phyloP scores from a whole-genome alignment of 192 early-diverging fungal species.

The Entomortierella beljakovae region DNA sequence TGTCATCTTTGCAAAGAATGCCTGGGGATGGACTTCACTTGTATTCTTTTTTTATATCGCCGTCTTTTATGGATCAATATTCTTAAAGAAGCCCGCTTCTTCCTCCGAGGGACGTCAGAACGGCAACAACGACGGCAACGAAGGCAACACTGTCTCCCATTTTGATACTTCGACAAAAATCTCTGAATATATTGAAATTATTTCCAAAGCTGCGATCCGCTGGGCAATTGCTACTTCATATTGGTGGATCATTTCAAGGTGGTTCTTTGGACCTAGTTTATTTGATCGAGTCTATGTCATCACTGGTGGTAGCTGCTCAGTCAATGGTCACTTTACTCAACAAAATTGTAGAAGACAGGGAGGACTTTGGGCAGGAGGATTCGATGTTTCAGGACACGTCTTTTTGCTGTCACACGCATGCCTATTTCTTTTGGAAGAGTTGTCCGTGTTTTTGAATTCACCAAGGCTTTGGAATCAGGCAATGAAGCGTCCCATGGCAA shows the following conservation, averaged over 20 bases:
- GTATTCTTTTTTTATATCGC: conserved; percentile 65
- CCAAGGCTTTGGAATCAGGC: conserved; percentile 18
- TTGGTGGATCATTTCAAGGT: conserved; percentile 88
- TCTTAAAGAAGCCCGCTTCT: conserved; percentile 1
- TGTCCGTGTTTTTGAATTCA: conserved; percentile 55
- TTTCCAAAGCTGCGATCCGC: conserved; percentile 51
- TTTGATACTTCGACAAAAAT: too few relatives aligned
- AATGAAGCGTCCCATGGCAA: conserved; percentile 6
- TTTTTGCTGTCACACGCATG: conserved; percentile 83
- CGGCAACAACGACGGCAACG: too few relatives aligned
- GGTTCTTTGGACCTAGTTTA: conserved; percentile 85
- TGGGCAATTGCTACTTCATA: conserved; percentile 78
- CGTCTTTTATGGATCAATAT: conserved; percentile 45
- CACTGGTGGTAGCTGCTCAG: conserved; percentile 76
- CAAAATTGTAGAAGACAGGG: conserved; percentile 58
- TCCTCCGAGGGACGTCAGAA: too few relatives aligned
- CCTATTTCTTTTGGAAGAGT: conserved; percentile 78
- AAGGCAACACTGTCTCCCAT: too few relatives aligned
- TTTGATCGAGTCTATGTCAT: conserved; percentile 81
- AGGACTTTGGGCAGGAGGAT: conserved; percentile 80
- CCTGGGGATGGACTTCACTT: conserved; percentile 89
- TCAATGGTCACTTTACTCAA: conserved; percentile 34
- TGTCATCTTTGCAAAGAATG: conserved; percentile 80
- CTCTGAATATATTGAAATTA: conserved; percentile 3
- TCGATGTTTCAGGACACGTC: conserved; percentile 92